Evolutionary conservation across 257 asterid genomes (phyloP).

Genomic region (Ehretia macrophylla): DNA sequence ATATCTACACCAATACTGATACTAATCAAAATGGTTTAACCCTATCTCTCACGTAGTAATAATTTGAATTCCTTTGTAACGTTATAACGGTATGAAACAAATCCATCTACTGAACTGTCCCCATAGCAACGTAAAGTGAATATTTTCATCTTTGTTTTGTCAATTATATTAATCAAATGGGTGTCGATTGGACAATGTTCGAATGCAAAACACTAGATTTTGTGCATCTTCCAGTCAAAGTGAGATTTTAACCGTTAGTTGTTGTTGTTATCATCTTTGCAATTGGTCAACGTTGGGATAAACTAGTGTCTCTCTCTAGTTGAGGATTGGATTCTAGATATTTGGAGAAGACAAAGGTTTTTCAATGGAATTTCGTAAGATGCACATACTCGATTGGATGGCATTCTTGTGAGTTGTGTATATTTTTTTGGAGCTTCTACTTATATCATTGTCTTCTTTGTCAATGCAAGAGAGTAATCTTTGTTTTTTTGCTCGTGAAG

Average conservation of each 20-base stretch:
- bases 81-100: too few relatives aligned
- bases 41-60: constrained; percentile 46
- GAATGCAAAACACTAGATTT: constrained; percentile 22
- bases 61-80: too few relatives aligned
- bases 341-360: constrained; percentile 1
- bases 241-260: constrained; percentile 15
- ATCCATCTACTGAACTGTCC: too few relatives aligned
- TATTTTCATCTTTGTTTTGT: neutral
- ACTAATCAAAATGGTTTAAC: constrained; percentile 36
- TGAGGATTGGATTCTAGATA: too few relatives aligned
- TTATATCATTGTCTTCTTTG: constrained; percentile 1
- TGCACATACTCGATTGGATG: neutral
- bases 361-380: too few relatives aligned
- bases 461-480: constrained; percentile 11
- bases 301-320: too few relatives aligned
- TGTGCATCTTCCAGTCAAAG: constrained; percentile 13
- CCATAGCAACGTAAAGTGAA: neutral
- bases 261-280: constrained; percentile 6
- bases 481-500: constrained; percentile 7
- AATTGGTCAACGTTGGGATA: too few relatives aligned
- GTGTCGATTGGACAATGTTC: constrained; percentile 18
- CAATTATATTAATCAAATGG: neutral
- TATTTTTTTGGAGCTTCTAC: neutral
- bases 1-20: constrained; percentile 19
- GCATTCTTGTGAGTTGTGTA: neutral